phyloP scores from a whole-genome alignment of 495 filamentous ascomycete species.

The Daldinia vernicosa region DNA sequence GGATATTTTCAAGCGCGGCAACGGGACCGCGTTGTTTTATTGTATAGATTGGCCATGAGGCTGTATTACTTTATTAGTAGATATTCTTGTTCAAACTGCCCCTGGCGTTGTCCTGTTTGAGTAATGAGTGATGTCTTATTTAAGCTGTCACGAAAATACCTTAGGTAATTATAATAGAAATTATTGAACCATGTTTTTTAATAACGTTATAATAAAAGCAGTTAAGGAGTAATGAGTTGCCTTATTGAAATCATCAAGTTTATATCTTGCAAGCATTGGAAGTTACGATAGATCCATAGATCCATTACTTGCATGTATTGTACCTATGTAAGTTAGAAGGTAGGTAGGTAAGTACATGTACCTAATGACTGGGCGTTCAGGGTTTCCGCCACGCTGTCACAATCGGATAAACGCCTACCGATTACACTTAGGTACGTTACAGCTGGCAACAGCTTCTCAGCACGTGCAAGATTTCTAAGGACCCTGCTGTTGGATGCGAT shows the following conservation, averaged over 20 bases:
- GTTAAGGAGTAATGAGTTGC: too few relatives aligned
- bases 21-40: constrained; percentile 36
- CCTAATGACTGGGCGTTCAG: neutral
- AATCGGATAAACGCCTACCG: constrained; percentile 36
- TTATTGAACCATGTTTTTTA: too few relatives aligned
- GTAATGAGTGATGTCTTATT: neutral
- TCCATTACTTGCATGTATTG: too few relatives aligned
- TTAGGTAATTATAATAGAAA: too few relatives aligned
- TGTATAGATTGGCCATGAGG: constrained; percentile 38
- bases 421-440: constrained; percentile 3
- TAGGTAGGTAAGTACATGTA: too few relatives aligned
- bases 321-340: too few relatives aligned
- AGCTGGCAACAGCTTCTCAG: constrained; percentile 33
- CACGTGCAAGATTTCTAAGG: constrained; percentile 31
- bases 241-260: too few relatives aligned
- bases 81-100: constrained; percentile 17
- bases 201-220: too few relatives aligned
- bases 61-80: constrained; percentile 32
- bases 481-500: constrained; percentile 10
- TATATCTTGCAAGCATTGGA: neutral
- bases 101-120: neutral
- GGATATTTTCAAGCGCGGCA: constrained; percentile 35
- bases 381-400: constrained; percentile 43
- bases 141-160: neutral
- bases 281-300: too few relatives aligned